A percentile compares a stretch with the other conserved stretches of the same genome.
Conservation (phyloP, 352 stramenopile genomes). For the Phytophthora crassamura region DNA sequence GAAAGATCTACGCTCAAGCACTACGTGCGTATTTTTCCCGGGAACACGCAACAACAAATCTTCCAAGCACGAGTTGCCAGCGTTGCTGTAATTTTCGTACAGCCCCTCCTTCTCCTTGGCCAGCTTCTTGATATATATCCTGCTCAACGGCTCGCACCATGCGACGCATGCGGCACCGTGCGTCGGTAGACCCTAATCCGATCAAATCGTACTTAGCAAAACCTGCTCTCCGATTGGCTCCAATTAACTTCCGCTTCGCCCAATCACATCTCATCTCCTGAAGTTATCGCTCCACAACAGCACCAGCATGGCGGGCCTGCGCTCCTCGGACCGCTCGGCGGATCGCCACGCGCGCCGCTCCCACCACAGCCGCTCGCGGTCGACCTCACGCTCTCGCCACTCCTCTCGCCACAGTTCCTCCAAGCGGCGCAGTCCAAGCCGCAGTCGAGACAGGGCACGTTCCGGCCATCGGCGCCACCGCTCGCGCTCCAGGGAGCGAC, state of each 20-base stretch:
- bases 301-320: not conserved
- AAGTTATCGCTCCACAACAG: not conserved
- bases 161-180: conserved; percentile 3
- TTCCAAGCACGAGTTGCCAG: too few species aligned
- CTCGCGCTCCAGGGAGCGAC: conserved; percentile 36
- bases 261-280: not conserved
- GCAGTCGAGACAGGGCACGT: conserved; percentile 37
- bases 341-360: conserved; percentile 19
- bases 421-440: conserved; percentile 28
- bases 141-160: too few species aligned
- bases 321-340: conserved; percentile 2
- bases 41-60: too few species aligned
- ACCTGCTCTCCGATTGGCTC: not conserved
- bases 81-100: too few species aligned
- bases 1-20: too few species aligned
- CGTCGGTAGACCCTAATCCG: not conserved
- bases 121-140: too few species aligned
- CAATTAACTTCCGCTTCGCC: not conserved
- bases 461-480: conserved; percentile 36
- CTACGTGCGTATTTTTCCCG: too few species aligned
- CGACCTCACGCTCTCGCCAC: conserved; percentile 20
- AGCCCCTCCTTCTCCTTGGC: too few species aligned
- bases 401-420: conserved; percentile 30
- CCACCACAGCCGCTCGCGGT: conserved; percentile 15
- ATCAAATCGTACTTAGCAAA: not conserved